These are phyloP conservation scores for Metschnikowia cubensis DNA, from an alignment of 805 yeast species.

Conservation along the genomic window DNA sequence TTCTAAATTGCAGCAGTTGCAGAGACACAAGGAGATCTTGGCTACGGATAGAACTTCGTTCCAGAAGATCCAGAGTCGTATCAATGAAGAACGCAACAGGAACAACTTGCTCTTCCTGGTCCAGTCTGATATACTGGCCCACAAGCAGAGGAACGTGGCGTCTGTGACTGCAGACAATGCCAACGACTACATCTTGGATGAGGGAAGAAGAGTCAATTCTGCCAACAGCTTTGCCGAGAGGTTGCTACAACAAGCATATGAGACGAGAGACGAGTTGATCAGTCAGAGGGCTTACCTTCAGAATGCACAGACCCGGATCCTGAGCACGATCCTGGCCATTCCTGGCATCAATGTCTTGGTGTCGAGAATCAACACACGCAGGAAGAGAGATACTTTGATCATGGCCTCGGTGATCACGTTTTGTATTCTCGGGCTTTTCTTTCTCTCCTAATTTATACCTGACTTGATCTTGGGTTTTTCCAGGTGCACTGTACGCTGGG, in stretches of 20 bases:
- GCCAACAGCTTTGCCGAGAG: slow-evolving; percentile 76
- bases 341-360: slow-evolving; percentile 83
- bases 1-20: slow-evolving; percentile 73
- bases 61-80: slow-evolving; percentile 51
- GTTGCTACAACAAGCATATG: slow-evolving; percentile 77
- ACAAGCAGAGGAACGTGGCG: slow-evolving; percentile 40
- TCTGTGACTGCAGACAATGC: slow-evolving; percentile 32
- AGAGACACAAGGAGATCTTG: slow-evolving; percentile 74
- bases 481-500: background rate
- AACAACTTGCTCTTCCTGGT: slow-evolving; percentile 71
- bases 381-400: slow-evolving; percentile 84
- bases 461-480: background rate
- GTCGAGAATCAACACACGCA: slow-evolving; percentile 78
- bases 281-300: slow-evolving; percentile 65
- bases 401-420: slow-evolving; percentile 67
- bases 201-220: slow-evolving; percentile 65
- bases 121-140: slow-evolving; percentile 72
- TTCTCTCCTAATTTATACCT: slow-evolving; percentile 19
- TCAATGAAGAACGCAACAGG: slow-evolving; percentile 73
- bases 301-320: slow-evolving; percentile 60
- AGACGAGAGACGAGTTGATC: slow-evolving; percentile 79
- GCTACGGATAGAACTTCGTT: slow-evolving; percentile 67
- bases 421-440: slow-evolving; percentile 68
- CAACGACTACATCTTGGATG: slow-evolving; percentile 75
- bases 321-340: slow-evolving; percentile 57